phyloP scores from a whole-genome alignment of 2,329 filamentous ascomycete species.

The Fusarium sp. region DNA sequence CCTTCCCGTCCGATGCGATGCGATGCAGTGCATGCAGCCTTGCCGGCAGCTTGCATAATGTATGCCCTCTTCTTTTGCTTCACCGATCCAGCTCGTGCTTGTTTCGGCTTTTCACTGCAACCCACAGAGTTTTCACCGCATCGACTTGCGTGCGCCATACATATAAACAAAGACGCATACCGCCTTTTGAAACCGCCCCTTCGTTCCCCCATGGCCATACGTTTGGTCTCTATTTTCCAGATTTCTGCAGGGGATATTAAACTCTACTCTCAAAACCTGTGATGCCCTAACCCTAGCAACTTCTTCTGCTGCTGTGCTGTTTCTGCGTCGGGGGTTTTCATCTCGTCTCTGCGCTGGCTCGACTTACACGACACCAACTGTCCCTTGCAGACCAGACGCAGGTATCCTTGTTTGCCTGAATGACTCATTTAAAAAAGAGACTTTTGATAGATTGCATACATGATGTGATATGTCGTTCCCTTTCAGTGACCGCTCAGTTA shows the following conservation, averaged over 20 bases:
- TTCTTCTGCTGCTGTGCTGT: constrained; percentile 18
- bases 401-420: constrained; percentile 18
- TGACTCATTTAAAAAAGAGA: constrained; percentile 3
- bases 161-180: constrained; percentile 25
- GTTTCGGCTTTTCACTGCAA: constrained; percentile 10
- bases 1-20: background rate
- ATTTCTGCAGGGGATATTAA: background rate
- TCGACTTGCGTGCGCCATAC: constrained; percentile 6
- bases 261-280: background rate
- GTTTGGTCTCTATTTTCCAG: background rate
- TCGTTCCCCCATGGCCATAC: background rate
- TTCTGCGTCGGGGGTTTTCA: constrained; percentile 22
- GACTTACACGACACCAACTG: constrained; percentile 34
- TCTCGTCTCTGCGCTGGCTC: constrained; percentile 23
- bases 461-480: constrained; percentile 9
- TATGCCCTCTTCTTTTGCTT: constrained; percentile 13
- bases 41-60: constrained; percentile 19
- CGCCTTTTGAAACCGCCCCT: constrained; percentile 36
- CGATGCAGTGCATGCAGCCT: constrained; percentile 27
- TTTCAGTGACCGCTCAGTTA: background rate
- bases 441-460: constrained; percentile 4
- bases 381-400: constrained; percentile 26
- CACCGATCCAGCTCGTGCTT: constrained; percentile 33
- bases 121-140: constrained; percentile 25
- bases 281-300: constrained; percentile 7